Base-by-base conservation (phyloP, 805 yeast species). In the Metschnikowia vanudenii region DNA sequence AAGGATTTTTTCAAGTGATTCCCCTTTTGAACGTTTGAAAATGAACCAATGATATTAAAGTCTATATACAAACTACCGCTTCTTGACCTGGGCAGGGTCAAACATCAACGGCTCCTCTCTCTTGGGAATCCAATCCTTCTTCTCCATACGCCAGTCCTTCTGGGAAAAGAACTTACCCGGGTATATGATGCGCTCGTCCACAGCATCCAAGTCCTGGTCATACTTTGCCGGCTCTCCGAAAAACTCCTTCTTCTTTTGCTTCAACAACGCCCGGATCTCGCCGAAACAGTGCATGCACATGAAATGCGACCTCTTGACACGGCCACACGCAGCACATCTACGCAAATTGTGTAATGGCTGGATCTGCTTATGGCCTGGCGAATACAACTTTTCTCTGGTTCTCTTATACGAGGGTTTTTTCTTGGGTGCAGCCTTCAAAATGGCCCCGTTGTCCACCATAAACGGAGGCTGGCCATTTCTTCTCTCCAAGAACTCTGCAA, bases 311-410 rank as follows among this genome's bases (percentile, higher is more conserved):
- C 97, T 78, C 69, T 92, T 94, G 57, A 81, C 85, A 52, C 87
- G 85, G 37, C 99, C 99, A 71, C 99, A 92, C 0, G 96, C 85
- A 2, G 98, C 97, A 64, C 99, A 92, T 64, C 96, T 80, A 52
- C 85, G 88, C 59, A 94, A 73, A 62, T 88, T 84, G 46, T 82
- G 79, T 53, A 87, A 75, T 41, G 84, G 82, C 63, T 87, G 81
- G 55, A 88, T 72, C 57, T 90, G 94, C 64, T 89, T 92, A 47
- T 81, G 77, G 10, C 88, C 95, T 3, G 92, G 88, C 7, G 89
- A 90, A 54, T 88, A 80, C 56, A 85, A 81, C 69, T 91, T 82
- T 63, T 80, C 84, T 67, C 97, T 83, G 60, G 88, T 86, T 66
- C 88, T 87, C 70, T 81, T 81, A 64, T 89, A 88, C 7, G 98